These are phyloP conservation scores for Bryoerythrophyllum caledonicum DNA, from an alignment of 225 moss, liverwort and hornwort species.

Conservation along the genomic window DNA sequence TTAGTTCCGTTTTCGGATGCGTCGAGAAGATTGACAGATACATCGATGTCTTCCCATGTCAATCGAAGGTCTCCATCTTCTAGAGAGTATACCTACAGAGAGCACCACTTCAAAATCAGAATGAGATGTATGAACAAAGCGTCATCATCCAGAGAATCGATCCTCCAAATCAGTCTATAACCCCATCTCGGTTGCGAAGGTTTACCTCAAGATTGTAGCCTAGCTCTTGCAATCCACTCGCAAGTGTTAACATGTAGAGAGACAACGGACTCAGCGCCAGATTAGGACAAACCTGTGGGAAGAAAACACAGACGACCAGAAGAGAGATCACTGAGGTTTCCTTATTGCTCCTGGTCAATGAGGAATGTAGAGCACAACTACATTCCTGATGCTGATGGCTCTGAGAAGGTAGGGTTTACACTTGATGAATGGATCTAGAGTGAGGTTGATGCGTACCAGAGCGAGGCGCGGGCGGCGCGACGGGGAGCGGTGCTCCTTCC, in stretches of 20 bases:
- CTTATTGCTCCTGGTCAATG: background rate
- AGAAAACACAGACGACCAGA: background rate
- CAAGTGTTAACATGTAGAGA: slow-evolving; percentile 44
- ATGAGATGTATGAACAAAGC: slow-evolving; percentile 9
- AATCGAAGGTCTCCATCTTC: slow-evolving; percentile 54
- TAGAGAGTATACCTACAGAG: slow-evolving; percentile 41
- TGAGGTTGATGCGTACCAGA: slow-evolving; percentile 23
- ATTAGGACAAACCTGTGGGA: slow-evolving; percentile 54
- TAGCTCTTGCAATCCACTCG: slow-evolving; percentile 42
- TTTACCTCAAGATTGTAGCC: slow-evolving; percentile 57
- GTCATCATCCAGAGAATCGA: background rate
- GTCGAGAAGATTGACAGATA: slow-evolving; percentile 37
- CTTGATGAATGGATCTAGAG: background rate
- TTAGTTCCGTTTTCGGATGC: slow-evolving; percentile 33
- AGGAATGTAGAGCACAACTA: background rate
- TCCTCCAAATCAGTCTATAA: background rate
- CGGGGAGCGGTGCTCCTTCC: slow-evolving; percentile 38
- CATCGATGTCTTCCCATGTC: slow-evolving; percentile 48
- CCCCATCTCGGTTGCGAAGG: background rate
- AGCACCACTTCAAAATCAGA: background rate
- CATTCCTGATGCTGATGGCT: background rate
- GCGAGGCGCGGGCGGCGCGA: slow-evolving; percentile 43
- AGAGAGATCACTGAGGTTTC: background rate
- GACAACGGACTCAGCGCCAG: slow-evolving; percentile 41
- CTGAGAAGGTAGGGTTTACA: background rate